Conservation (phyloP, 2,329 filamentous ascomycete species). For the Epichloe coenophiala region DNA sequence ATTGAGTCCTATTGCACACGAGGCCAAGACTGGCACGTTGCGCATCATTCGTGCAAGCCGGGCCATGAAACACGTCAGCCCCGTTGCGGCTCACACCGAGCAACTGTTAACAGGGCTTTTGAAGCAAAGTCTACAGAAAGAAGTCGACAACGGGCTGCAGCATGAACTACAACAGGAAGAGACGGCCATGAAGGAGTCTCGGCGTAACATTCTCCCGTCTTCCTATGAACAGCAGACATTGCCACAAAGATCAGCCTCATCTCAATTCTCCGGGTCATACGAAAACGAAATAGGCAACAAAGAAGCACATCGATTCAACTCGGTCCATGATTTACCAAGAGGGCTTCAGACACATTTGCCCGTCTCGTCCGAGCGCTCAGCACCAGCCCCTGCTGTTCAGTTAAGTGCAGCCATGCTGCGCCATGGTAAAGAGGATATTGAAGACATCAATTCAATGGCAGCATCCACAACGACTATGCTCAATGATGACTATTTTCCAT, state of each 20-base stretch:
- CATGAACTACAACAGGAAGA: neutral
- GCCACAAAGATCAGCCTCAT: neutral
- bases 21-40: constrained; percentile 17
- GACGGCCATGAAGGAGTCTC: neutral
- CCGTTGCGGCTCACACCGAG: constrained; percentile 2
- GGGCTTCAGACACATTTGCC: neutral
- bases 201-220: neutral
- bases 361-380: neutral
- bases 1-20: constrained; percentile 13
- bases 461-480: neutral
- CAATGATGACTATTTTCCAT: neutral
- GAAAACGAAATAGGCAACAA: neutral
- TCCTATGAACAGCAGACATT: neutral
- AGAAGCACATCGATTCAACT: neutral
- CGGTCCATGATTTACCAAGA: neutral
- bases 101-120: constrained; percentile 1
- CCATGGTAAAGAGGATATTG: neutral
- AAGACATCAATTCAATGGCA: neutral
- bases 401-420: neutral
- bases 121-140: constrained; percentile 1
- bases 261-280: neutral
- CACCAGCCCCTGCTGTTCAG: neutral
- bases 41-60: constrained; percentile 15
- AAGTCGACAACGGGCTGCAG: constrained; percentile 3
- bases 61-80: constrained; percentile 4